Evolutionary conservation across 768 basidiomycete genomes (phyloP), one percentile per base, ranked within the genome.

Genomic region (Gelatoporia subvermispora): DNA sequence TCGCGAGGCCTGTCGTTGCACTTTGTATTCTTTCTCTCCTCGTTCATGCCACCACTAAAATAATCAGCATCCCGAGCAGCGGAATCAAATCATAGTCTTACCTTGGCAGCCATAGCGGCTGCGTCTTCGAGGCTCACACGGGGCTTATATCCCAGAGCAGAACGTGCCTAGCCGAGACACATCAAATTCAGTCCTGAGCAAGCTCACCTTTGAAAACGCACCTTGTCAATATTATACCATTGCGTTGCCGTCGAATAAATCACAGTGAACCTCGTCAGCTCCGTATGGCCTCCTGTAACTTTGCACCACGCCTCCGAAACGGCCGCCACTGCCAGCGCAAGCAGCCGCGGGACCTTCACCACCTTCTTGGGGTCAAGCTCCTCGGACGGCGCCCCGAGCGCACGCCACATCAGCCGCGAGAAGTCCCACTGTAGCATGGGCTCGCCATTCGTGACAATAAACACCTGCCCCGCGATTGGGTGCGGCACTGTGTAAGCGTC

Each of bases 341-440:
- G 44, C 10, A 48, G 16, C 8, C 57, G 51, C 4, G 70, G 69
- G 38, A 74, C 54, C 24, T 56, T 42, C 24, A 45, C 44, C 45
- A 61, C 60, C 28, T 68, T 61, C 47, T 37, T 46, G 52, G 25
- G 46, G 8, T 36, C 50, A 39, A 49, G 48, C 43, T 52, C 57
- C 34, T 49, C 49, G 2, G 45, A 36, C 13, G 36, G 21, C 10
- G 45, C 45, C 17, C 57, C 49, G 24, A 68, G 63, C 15, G 40
- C 62, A 22, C 47, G 50, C 75, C 74, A 77, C 15, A 78, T 53
- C 8, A 68, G 63, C 4, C 72, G 63, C 8, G 69, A 62, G 53
- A 75, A 73, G 51, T 76, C 74, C 77, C 77, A 79, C 60, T 74
- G 74, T 54, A 72, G 70, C 37, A 74, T 59, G 3, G 75, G 77